Evolutionary conservation across 2,329 filamentous ascomycete species (phyloP), one percentile per base, ranked within the genome.

Genomic region (Tolypocladium sp.): DNA sequence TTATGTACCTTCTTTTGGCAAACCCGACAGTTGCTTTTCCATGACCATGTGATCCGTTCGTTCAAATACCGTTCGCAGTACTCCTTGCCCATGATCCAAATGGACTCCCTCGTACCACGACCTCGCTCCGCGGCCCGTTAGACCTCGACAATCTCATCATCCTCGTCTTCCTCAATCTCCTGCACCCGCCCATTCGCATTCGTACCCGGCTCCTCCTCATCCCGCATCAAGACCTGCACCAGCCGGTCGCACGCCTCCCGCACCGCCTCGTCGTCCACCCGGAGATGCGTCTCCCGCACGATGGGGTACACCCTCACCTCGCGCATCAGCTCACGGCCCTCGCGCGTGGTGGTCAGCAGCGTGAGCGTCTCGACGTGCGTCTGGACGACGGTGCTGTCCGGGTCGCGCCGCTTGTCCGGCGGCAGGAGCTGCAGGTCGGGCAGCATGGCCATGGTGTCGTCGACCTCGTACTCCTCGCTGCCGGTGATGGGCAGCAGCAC

Each of bases 291-390:
- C 73, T 97, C 94, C 57, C 94, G 82, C 25, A 97, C 79, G 54
- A 97, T 86, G 0, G 92, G 91, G 72, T 99, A 99, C 1, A 96
- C 90, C 66, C 91, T 90, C 53, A 93, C 79, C 22, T 81, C 77
- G 22, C 92, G 82, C 80, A 97, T 78, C 58, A 83, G 76, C 8
- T 95, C 89, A 61, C 93, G 82, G 2, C 88, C 91, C 65, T 87
- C 79, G 8, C 84, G 80, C 9, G 90, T 93, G 7, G 89, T 92
- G 0, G 90, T 92, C 60, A 99, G 74, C 22, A 99, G 76, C 59
- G 92, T 82, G 58, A 99, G 73, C 1, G 92, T 96, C 76, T 99
- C 94, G 25, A 99, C 75, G 71, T 97, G 92, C 3, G 90, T 94
- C 69, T 89, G 84, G 58, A 97, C 80, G 63, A 96, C 94, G 54